A percentile compares a stretch with the other conserved stretches of the same genome.
phyloP scores from a whole-genome alignment of 345 rosid species.

The Eucalyptus globulus region DNA sequence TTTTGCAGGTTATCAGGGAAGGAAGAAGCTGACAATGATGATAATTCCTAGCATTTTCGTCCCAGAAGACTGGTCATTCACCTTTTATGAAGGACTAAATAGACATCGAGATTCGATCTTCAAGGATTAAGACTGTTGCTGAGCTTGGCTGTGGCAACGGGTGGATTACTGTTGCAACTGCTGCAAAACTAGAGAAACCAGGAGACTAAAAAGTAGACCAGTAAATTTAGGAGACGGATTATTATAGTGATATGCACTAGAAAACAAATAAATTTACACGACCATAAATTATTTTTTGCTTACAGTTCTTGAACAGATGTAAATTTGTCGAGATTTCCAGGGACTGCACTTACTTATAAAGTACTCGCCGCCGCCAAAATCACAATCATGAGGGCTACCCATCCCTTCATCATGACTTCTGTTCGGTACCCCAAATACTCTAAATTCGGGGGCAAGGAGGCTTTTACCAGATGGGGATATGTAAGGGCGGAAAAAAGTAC shows the following conservation, averaged over 20 bases:
- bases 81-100: conserved; percentile 91
- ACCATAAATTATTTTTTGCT: too few species aligned
- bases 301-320: too few species aligned
- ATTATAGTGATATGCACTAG: not conserved
- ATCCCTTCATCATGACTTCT: too few species aligned
- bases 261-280: too few species aligned
- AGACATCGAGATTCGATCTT: conserved; percentile 89
- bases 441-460: too few species aligned
- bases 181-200: conserved; percentile 32
- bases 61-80: conserved; percentile 95
- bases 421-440: too few species aligned
- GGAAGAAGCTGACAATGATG: conserved; percentile 87
- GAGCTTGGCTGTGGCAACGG: conserved; percentile 99
- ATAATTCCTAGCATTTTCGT: conserved; percentile 93
- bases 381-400: too few species aligned
- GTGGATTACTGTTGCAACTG: conserved; percentile 86
- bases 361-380: too few species aligned
- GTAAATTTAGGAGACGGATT: not conserved
- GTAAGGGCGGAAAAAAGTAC: too few species aligned
- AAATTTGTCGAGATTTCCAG: too few species aligned
- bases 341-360: too few species aligned
- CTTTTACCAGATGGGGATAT: fast-evolving
- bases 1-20: conserved; percentile 44
- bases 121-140: conserved; percentile 74
- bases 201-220: conserved; percentile 18